Conservation (phyloP, 192 early-diverging fungal species). For the Coemansia sp. region DNA sequence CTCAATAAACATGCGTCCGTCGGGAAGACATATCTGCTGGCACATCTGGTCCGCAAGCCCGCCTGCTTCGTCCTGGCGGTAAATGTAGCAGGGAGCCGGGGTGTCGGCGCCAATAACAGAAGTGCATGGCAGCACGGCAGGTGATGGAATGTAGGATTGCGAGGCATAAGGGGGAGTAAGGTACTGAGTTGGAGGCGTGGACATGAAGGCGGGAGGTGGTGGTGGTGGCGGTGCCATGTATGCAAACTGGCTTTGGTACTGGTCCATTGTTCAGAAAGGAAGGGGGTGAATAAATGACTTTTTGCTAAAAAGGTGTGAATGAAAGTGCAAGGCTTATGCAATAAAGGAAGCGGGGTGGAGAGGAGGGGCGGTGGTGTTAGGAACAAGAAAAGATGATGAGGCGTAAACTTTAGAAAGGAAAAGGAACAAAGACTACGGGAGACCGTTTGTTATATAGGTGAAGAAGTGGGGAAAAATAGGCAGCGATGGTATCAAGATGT, state of each 20-base stretch:
- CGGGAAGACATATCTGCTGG: constrained; percentile 41
- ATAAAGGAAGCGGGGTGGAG: neutral
- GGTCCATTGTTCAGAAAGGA: constrained; percentile 25
- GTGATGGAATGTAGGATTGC: neutral
- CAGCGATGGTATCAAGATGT: neutral
- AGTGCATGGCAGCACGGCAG: constrained; percentile 5
- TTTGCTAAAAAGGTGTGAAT: neutral
- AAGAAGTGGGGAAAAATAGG: neutral
- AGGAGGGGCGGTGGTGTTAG: neutral
- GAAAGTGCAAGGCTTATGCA: neutral
- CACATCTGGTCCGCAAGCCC: constrained; percentile 29
- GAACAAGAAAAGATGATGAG: neutral
- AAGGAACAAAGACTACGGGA: neutral
- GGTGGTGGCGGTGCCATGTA: constrained; percentile 31
- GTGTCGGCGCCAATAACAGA: constrained; percentile 15
- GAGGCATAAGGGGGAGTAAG: constrained; percentile 1
- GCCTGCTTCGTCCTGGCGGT: constrained; percentile 37
- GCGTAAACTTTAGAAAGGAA: constrained; percentile 1
- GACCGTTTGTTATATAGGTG: neutral
- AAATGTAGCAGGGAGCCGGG: constrained; percentile 39
- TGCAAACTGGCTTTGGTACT: constrained; percentile 52
- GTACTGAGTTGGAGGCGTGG: constrained; percentile 10
- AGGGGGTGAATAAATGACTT: neutral
- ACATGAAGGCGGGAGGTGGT: constrained; percentile 39
- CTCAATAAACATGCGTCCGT: constrained; percentile 47